Conservation (phyloP, 208 protist genomes). For the Leishmania martiniquensis region DNA sequence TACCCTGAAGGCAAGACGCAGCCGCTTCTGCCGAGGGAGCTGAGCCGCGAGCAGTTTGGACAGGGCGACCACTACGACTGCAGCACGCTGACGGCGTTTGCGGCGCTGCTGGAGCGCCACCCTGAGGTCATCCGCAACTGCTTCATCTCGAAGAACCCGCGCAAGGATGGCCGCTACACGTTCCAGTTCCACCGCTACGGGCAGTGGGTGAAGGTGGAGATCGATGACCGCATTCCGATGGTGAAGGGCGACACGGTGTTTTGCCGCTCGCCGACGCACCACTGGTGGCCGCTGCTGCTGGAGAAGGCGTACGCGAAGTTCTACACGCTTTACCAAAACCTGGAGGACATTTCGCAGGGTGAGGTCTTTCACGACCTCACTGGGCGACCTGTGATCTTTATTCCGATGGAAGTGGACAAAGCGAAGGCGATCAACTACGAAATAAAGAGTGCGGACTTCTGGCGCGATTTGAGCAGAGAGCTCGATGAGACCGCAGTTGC, state of each 20-base stretch:
- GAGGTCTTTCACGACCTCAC: slow-evolving; percentile 72
- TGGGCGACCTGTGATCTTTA: slow-evolving; percentile 53
- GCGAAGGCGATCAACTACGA: slow-evolving; percentile 48
- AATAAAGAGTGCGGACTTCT: slow-evolving; percentile 65
- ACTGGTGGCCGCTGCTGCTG: slow-evolving; percentile 79
- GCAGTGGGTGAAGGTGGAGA: slow-evolving; percentile 48
- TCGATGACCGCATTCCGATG: slow-evolving; percentile 63
- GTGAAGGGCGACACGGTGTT: slow-evolving; percentile 64
- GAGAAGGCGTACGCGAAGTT: slow-evolving; percentile 86
- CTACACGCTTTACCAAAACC: slow-evolving; percentile 72
- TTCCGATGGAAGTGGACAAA: slow-evolving; percentile 46
- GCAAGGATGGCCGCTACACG: slow-evolving; percentile 30
- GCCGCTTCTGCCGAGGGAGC: slow-evolving; percentile 50
- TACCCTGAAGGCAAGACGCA: slow-evolving; percentile 63
- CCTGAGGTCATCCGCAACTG: slow-evolving; percentile 60
- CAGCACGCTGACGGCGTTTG: slow-evolving; percentile 55
- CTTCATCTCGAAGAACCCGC: slow-evolving; percentile 51
- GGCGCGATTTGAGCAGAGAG: slow-evolving; percentile 47
- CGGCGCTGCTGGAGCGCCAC: slow-evolving; percentile 48
- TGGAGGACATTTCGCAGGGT: slow-evolving; percentile 49
- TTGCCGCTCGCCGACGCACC: slow-evolving; percentile 63
- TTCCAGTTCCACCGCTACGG: slow-evolving; percentile 14
- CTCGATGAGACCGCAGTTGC: slow-evolving; percentile 46
- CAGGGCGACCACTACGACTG: slow-evolving; percentile 70
- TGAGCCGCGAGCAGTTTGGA: slow-evolving; percentile 58